A percentile compares a stretch with the other conserved stretches of the same genome.
phyloP scores from a whole-genome alignment of 495 filamentous ascomycete species.

The Hypomontagnella submonticulosa region DNA sequence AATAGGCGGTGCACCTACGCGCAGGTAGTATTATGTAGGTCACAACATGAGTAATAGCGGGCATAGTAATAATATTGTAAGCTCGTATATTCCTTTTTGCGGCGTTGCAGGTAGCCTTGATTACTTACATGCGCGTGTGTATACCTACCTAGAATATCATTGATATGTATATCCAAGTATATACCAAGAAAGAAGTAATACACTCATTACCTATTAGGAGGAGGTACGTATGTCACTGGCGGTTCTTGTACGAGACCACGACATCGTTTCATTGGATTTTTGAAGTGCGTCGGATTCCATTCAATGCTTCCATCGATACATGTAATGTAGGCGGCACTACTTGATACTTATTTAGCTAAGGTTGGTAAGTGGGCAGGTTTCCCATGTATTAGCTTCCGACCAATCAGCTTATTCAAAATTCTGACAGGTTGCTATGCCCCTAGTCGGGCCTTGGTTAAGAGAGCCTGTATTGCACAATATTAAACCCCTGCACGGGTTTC shows the following conservation, averaged over 20 bases:
- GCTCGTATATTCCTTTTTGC: slow-evolving; percentile 37
- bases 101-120: slow-evolving; percentile 19
- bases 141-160: too few relatives aligned
- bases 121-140: slow-evolving; percentile 27
- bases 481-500: slow-evolving; percentile 42
- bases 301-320: too few relatives aligned
- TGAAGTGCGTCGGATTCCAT: slow-evolving; percentile 1
- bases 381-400: slow-evolving; percentile 13
- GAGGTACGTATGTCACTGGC: too few relatives aligned
- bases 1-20: slow-evolving; percentile 24
- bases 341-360: slow-evolving; percentile 30
- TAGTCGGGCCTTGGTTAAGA: slow-evolving; percentile 41
- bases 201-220: too few relatives aligned
- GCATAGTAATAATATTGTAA: slow-evolving; percentile 25
- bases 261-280: slow-evolving; percentile 5
- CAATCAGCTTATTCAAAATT: slow-evolving; percentile 42
- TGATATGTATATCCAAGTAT: too few relatives aligned
- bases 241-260: too few relatives aligned
- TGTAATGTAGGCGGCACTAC: slow-evolving; percentile 15
- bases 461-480: slow-evolving; percentile 45
- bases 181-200: too few relatives aligned
- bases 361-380: slow-evolving; percentile 19
- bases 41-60: slow-evolving; percentile 22
- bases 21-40: slow-evolving; percentile 33
- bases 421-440: slow-evolving; percentile 31